Conservation (phyloP, 2,329 filamentous ascomycete species). For the Microthyrium microscopicum region DNA sequence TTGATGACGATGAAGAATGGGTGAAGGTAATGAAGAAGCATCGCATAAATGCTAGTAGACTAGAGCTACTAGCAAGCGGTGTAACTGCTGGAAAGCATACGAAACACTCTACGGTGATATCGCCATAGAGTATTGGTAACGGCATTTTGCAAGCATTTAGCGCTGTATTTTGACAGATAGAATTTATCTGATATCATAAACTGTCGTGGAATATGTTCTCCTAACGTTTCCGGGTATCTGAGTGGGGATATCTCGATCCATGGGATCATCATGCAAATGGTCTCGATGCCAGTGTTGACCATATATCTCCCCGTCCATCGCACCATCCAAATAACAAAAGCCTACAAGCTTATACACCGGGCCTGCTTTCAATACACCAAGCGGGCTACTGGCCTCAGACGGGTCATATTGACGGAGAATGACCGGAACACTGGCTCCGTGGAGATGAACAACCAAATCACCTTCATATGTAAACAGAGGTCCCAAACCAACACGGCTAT, state of each 20-base stretch:
- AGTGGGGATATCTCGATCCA: no score
- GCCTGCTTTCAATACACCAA: no score
- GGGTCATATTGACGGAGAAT: conserved; percentile 3
- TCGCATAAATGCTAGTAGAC: conserved; percentile 61
- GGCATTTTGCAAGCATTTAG: no score
- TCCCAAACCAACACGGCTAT: conserved; percentile 6
- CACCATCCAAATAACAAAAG: conserved; percentile 3
- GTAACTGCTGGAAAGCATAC: conserved; percentile 20
- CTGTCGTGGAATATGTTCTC: no score
- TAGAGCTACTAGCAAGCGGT: conserved; percentile 39
- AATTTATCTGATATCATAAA: no score
- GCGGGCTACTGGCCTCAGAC: no score
- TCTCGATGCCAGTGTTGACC: no score
- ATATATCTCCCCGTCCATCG: conserved; percentile 5
- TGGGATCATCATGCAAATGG: no score
- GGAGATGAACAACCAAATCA: conserved; percentile 5
- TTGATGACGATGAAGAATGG: conserved; percentile 44
- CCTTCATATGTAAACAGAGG: background rate
- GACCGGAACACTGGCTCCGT: conserved; percentile 8
- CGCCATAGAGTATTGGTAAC: no score
- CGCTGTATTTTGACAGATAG: no score
- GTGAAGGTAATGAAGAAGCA: conserved; percentile 80
- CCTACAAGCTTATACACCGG: conserved; percentile 4
- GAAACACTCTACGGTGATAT: no score
- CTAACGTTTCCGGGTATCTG: no score